phyloP scores from a whole-genome alignment of 2,329 filamentous ascomycete species.

The Alternaria infectoria region DNA sequence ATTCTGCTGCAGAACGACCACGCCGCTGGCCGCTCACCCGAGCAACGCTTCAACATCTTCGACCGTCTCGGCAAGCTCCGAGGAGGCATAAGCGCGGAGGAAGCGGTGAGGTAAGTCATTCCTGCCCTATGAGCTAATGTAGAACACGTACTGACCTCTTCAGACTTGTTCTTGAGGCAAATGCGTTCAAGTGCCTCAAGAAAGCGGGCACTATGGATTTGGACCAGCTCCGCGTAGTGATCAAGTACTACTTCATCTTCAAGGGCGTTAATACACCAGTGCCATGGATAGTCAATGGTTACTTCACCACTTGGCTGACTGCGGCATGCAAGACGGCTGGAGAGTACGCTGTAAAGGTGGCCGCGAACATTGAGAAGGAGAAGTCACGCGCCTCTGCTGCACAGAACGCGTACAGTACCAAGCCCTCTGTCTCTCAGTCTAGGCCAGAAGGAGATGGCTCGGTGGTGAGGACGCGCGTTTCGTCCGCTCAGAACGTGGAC shows the following conservation, averaged over 20 bases:
- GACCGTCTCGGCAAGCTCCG: not conserved
- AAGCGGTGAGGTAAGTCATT: not conserved
- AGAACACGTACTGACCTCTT: not conserved
- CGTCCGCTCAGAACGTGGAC: not conserved
- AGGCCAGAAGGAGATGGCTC: not conserved
- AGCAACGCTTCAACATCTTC: not conserved
- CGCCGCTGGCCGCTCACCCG: not conserved
- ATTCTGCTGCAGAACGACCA: not conserved
- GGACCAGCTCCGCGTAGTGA: not conserved
- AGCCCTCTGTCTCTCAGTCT: not conserved
- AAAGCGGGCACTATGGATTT: not conserved
- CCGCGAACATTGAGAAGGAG: not conserved
- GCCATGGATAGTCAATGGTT: not conserved
- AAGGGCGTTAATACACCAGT: not conserved
- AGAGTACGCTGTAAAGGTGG: not conserved
- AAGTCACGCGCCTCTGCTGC: not conserved
- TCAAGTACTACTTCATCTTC: not conserved
- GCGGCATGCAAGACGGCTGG: not conserved
- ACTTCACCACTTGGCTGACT: not conserved
- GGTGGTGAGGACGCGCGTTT: not conserved
- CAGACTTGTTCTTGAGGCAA: not conserved
- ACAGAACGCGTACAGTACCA: not conserved
- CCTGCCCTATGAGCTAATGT: not conserved
- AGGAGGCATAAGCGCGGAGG: not conserved
- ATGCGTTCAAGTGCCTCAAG: not conserved